Evolutionary conservation across 345 rosid species (phyloP), one percentile per base, ranked within the genome.

Genomic region (Populus euphratica): DNA sequence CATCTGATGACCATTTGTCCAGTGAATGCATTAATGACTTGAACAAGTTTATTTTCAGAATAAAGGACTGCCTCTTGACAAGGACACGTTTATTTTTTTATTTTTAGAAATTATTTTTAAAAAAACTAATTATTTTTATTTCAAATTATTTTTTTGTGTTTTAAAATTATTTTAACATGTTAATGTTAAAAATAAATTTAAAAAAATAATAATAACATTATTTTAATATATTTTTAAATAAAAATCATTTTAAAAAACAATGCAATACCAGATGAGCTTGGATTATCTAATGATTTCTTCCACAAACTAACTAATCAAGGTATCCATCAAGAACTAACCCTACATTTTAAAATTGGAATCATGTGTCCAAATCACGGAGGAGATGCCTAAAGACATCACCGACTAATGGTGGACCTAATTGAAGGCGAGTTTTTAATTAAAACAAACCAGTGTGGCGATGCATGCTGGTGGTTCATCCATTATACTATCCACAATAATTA

Each of bases 341-440:
- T 36, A 12, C 8, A 23, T 70, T 70, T 65, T 17, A 56, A 14
- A 50, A 54, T 23, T 70, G 69, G 44, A 35, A 21, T 62, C 73
- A 64, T 62, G 64, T 52, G 77, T 54, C 2, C 27, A 52, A 8
- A 14, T 31, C 4, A 65, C 41, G 17, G 36, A 6, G 31, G 54
- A 41, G 7, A 6, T 44, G 18, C 18, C 21, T 16, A 21, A 41
- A 10, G 31, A 36, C 39, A 11, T 23, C 82, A 61, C 72, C n/a
- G 35, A 13, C 79, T 66, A 29, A n/a, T 18, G 29, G 54, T 61
- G 67, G 71, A 47, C 82, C 79, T 62, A 59, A 39, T 23, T 23
- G 33, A 69, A 59, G 35, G 31, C 59, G 2, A 13, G 31, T 35
- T 64, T 50, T 73, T 17, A 77, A 77, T 69, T 29, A 23, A 33